Evolutionary conservation across 805 yeast genomes (phyloP), one percentile per base, ranked within the genome.

Genomic region (Yamadazyma nakazawae): DNA sequence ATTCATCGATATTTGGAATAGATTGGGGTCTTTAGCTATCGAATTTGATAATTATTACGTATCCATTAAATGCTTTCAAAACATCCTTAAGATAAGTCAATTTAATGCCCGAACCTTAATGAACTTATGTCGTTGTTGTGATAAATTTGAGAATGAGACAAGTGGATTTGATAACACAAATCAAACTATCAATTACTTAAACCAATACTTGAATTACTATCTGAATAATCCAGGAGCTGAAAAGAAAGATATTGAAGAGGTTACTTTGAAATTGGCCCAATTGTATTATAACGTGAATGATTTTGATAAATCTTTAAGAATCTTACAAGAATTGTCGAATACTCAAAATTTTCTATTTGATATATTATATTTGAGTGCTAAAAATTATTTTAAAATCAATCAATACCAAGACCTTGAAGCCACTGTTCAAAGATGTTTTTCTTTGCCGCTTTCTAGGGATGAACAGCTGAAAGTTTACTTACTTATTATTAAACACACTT

Each of bases 21-120:
- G 45, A 26, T 28, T 50, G 13, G 50, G 49, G 6, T 34, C 39
- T 10, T 42, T 47, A 16, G 41, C 53, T 8, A 17, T 42, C 4
- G 48, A 38, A 21, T 39, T 47, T 10, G 46, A 50, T 28, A 21
- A 42, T 21, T 45, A 36, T 21, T 37, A 45, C 11, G 16, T 43
- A 4, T 41, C 47, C 8, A 47, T 45, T 13, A 40, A 40, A 35
- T 50, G 51, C 25, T 50, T 45, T n/a, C 44, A 48, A 10, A 50
- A 45, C 26, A 37, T 49, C 12, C 26, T 50, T 2, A 44, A 47
- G 31, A 44, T 39, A 18, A 47, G 34, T 17, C 40, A 40, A 5
- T 40, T 42, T 14, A 30, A 45, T 21, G 19, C 40, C 14, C 14
- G 28, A 18, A 45, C 43, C 2, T 18, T 45, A 13, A n/a, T 45